Evolutionary conservation across 1,139 yeast species (phyloP).

Genomic region (Lodderomyces metapsilosis): DNA sequence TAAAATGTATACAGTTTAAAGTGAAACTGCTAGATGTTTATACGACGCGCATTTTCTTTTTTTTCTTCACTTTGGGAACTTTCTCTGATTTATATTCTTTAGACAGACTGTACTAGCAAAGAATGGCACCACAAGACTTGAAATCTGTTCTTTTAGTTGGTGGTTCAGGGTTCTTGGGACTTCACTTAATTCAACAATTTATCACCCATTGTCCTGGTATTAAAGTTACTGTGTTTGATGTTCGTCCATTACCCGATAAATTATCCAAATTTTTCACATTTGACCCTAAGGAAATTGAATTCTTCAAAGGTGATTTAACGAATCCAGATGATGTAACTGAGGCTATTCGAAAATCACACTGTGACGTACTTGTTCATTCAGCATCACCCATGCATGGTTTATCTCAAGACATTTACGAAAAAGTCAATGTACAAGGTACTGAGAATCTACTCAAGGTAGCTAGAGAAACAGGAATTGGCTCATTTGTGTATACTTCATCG

Average conservation of each 20-base stretch:
- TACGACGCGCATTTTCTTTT: no score
- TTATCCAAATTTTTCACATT: conserved; percentile 75
- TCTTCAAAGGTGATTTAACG: conserved; percentile 84
- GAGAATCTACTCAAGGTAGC: conserved; percentile 68
- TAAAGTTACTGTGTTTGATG: conserved; percentile 81
- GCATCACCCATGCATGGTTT: conserved; percentile 96
- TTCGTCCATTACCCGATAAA: conserved; percentile 77
- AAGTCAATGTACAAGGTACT: conserved; percentile 92
- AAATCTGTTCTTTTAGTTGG: conserved; percentile 72
- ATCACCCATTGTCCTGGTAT: conserved; percentile 66
- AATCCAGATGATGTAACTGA: conserved; percentile 61
- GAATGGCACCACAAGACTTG: not conserved
- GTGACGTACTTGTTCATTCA: conserved; percentile 86
- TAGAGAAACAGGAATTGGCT: conserved; percentile 51
- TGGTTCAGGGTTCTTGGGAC: conserved; percentile 93
- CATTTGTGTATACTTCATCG: conserved; percentile 90
- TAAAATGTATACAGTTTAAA: no score
- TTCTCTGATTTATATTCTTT: no score
- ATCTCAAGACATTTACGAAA: conserved; percentile 73
- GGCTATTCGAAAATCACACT: conserved; percentile 60
- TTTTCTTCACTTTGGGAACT: no score
- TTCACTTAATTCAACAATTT: conserved; percentile 86
- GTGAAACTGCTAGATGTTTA: no score
- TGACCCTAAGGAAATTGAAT: conserved; percentile 52
- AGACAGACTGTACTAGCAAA: no score